Base-by-base conservation (phyloP, 2,329 filamentous ascomycete genomes). In the Alternaria sp. region DNA sequence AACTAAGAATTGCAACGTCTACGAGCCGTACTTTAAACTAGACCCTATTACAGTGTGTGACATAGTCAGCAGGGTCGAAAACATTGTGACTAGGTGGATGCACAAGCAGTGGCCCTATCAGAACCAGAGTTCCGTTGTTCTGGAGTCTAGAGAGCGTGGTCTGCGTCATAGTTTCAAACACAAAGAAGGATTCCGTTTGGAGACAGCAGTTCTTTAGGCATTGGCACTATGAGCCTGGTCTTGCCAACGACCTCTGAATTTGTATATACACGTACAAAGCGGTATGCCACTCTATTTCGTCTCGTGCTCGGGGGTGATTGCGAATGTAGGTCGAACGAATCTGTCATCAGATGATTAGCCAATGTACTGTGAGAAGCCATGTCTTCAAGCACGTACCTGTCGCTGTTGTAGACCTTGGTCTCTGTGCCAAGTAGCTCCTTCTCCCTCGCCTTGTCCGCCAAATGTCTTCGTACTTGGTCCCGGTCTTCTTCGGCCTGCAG, bases 401-500 rank as follows among this genome's bases (percentile, higher is more conserved):
- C 93, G 69, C 87, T 89, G 83, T 98, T 87, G 84, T 97, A 99
- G 51, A 96, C 86, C 83, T 90, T 92, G 54, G 87, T 88, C 80
- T 94, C 91, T 67, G 90, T 89, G 59, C 95, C 95, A 71, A 98
- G 78, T 68, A 99, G 83, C 81, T 93, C 90, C 87, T 94, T 93
- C 87, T 98, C 95, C 68, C 95, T 87, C 68, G 89, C 90, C 86
- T 93, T 89, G 81, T 97, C 92, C 60, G 95, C 95, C 68, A 90
- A 87, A 81, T 94, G 87, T 76, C 94, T 86, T 69, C 95, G 88
- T 66, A 97, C 94, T 79, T 94, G 90, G 82, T 99, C 95, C 63
- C 95, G 90, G 84, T 99, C 95, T 81, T 97, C 93, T 79, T 99
- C 95, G 58, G 95, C 95, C 80, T 98, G 94, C 66, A 99, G 88